These are phyloP conservation scores for Sungouiella thailandica DNA, from an alignment of 805 yeast species.

Conservation along the genomic window DNA sequence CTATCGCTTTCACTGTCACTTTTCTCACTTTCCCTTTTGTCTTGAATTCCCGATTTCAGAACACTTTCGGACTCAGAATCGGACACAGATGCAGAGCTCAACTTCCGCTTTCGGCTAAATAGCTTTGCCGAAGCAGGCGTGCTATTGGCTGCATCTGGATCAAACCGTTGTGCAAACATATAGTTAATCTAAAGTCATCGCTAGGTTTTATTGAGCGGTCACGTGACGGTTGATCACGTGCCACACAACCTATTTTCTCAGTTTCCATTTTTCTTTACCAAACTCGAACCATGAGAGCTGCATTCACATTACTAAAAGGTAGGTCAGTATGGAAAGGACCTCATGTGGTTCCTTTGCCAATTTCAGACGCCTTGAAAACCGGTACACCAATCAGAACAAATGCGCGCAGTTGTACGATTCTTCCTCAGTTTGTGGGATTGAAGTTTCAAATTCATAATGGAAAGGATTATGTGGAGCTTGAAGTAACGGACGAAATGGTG, in stretches of 20 bases:
- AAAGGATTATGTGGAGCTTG: conserved; percentile 83
- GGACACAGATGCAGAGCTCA: too few species aligned
- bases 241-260: not conserved
- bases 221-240: conserved; percentile 32
- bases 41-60: too few species aligned
- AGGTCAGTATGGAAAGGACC: conserved; percentile 65
- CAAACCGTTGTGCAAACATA: conserved; percentile 67
- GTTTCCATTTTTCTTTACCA: not conserved
- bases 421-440: conserved; percentile 94
- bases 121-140: conserved; percentile 6
- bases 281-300: conserved; percentile 27
- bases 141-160: conserved; percentile 42
- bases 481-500: conserved; percentile 91
- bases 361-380: conserved; percentile 73
- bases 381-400: conserved; percentile 92
- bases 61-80: too few species aligned
- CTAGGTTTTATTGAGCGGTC: conserved; percentile 30
- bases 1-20: conserved; percentile 5
- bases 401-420: conserved; percentile 88
- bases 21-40: conserved; percentile 1
- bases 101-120: conserved; percentile 15
- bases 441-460: conserved; percentile 96
- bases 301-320: conserved; percentile 25
- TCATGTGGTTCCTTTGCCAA: conserved; percentile 90
- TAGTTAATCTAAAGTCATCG: not conserved